A percentile compares a stretch with the other conserved stretches of the same genome.
These are phyloP conservation scores for Solanum chacoense DNA, from an alignment of 305 asterid genomes.

Conservation along the genomic window DNA sequence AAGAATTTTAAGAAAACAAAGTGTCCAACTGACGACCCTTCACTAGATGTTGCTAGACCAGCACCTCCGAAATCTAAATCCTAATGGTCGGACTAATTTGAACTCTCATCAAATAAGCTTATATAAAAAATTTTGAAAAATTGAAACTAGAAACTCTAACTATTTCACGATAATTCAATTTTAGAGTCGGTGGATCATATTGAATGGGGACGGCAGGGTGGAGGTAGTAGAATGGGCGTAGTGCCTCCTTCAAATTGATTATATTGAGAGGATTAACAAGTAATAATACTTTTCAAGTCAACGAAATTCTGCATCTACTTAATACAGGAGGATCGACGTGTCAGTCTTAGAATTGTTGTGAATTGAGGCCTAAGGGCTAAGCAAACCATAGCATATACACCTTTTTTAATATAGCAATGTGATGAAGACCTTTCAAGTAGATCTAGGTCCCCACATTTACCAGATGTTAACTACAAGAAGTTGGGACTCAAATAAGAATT, in stretches of 20 bases:
- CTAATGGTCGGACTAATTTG: not conserved
- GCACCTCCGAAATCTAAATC: not conserved
- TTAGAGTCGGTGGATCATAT: not conserved
- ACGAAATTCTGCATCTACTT: not conserved
- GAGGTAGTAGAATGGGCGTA: not conserved
- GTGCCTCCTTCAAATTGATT: not conserved
- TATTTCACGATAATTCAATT: not conserved
- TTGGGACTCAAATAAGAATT: not conserved
- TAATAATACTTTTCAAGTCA: not conserved
- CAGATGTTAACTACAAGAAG: slow-evolving; percentile 3
- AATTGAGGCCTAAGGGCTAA: not conserved
- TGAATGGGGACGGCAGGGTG: not conserved
- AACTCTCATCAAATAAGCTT: not conserved
- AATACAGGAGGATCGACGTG: not conserved
- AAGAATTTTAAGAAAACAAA: not conserved
- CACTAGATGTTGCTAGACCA: not conserved
- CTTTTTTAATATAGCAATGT: not conserved
- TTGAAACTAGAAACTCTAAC: not conserved
- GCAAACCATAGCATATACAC: not conserved
- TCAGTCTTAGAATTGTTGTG: not conserved
- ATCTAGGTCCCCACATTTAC: slow-evolving; percentile 12
- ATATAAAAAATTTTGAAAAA: not conserved
- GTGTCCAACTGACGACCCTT: not conserved
- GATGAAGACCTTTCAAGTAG: slow-evolving; percentile 1
- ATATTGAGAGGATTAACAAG: not conserved